phyloP scores from a whole-genome alignment of 140 eudicot species.

The Ambrosia hybrid region DNA sequence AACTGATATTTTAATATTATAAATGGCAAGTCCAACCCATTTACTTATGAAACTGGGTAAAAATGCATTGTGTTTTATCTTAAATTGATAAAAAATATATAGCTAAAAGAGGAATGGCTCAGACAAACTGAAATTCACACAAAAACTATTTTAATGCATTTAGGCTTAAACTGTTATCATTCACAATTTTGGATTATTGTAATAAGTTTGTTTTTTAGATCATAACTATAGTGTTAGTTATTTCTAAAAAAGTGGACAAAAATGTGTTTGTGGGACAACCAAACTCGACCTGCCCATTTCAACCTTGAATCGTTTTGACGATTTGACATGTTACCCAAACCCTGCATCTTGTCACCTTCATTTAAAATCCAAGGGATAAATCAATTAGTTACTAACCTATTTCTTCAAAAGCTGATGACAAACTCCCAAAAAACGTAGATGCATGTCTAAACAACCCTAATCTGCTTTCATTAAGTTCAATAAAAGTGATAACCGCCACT shows the following conservation, averaged over 20 bases:
- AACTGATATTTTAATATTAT: neutral
- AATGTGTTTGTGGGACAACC: neutral
- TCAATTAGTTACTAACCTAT: constrained; percentile 40
- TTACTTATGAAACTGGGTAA: neutral
- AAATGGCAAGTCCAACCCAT: constrained; percentile 2
- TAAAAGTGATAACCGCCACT: constrained; percentile 42
- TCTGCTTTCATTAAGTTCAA: constrained; percentile 46
- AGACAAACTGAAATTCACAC: neutral
- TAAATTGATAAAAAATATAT: neutral
- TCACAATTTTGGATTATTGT: neutral
- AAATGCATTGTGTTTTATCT: neutral
- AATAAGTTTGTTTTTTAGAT: neutral
- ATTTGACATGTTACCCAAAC: neutral
- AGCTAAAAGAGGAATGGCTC: neutral
- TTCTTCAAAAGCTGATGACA: constrained; percentile 37
- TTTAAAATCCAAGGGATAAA: neutral
- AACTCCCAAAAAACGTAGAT: constrained; percentile 30
- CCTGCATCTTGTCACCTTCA: constrained; percentile 8
- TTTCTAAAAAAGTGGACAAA: neutral
- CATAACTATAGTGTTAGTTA: neutral
- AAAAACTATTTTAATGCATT: neutral
- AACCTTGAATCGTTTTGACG: too few relatives aligned
- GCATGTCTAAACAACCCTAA: constrained; percentile 31
- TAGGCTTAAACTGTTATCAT: neutral
- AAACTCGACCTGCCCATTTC: neutral